Percentiles rank a stretch among this genome's conserved stretches.
Evolutionary conservation across 768 basidiomycete species (phyloP).

Genomic region (Russula brevipes): DNA sequence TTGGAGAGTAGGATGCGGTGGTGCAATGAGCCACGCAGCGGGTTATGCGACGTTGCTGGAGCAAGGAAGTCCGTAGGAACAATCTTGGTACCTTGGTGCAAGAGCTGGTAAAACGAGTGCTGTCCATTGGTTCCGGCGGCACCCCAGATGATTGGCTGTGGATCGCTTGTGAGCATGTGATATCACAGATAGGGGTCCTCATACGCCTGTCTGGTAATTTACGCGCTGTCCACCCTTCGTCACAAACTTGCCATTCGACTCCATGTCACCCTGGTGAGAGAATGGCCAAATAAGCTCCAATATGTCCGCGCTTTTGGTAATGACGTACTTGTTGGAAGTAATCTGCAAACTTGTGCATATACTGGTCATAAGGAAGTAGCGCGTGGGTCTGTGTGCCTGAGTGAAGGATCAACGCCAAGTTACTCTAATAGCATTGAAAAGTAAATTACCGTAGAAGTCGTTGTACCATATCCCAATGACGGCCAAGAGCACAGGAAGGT

Average conservation of each 20-base stretch:
- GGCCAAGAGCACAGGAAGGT: constrained; percentile 88
- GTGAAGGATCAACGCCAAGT: not conserved
- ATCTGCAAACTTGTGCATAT: constrained; percentile 98
- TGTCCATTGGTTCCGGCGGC: constrained; percentile 98
- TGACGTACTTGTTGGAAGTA: constrained; percentile 88
- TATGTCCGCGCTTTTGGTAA: not conserved
- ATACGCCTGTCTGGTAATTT: constrained; percentile 91
- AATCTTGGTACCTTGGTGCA: constrained; percentile 91
- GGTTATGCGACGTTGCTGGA: constrained; percentile 86
- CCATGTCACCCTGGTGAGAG: constrained; percentile 81
- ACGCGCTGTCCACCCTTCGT: constrained; percentile 93
- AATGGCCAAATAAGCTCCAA: not conserved
- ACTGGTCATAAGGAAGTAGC: constrained; percentile 96
- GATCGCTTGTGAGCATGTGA: constrained; percentile 6
- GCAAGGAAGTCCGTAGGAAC: constrained; percentile 92
- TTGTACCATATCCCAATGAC: constrained; percentile 97
- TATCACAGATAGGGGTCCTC: constrained; percentile 28
- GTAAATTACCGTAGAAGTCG: constrained; percentile 74
- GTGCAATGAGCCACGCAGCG: constrained; percentile 77
- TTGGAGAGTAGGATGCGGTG: constrained; percentile 97
- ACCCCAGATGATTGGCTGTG: constrained; percentile 96
- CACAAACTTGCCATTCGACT: constrained; percentile 95
- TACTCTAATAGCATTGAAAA: not conserved
- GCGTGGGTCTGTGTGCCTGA: constrained; percentile 89
- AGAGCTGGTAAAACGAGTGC: constrained; percentile 98